phyloP scores from a whole-genome alignment of 1,139 yeast species.

The Saccharomyces hybrid region DNA sequence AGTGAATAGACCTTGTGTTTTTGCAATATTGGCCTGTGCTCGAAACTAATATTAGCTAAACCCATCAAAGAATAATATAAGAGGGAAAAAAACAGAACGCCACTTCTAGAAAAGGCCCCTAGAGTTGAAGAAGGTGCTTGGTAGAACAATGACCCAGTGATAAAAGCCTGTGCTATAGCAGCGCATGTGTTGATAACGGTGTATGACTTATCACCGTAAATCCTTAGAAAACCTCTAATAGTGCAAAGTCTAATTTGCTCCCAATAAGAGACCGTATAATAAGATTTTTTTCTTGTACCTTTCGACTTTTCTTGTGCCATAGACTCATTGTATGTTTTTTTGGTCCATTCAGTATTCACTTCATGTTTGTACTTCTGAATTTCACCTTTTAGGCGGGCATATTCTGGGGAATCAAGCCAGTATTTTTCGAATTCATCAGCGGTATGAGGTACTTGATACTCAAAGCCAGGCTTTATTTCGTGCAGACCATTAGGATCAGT shows the following conservation, averaged over 20 bases:
- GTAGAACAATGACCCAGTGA: conserved; percentile 40
- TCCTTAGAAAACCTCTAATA: conserved; percentile 43
- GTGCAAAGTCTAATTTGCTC: conserved; percentile 43
- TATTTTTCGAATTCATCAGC: conserved; percentile 58
- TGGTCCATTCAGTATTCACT: conserved; percentile 37
- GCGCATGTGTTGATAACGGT: conserved; percentile 42
- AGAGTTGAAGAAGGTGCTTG: conserved; percentile 37
- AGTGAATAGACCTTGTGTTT: conserved; percentile 51
- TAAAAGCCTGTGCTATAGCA: conserved; percentile 44
- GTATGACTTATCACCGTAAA: conserved; percentile 44
- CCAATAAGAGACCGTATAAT: conserved; percentile 39
- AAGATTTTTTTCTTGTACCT: conserved; percentile 35
- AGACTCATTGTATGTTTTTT: conserved; percentile 34
- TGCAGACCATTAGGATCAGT: conserved; percentile 37
- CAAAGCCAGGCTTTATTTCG: conserved; percentile 41
- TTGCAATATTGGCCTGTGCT: conserved; percentile 44
- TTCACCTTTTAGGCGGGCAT: conserved; percentile 35
- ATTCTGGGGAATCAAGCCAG: conserved; percentile 58
- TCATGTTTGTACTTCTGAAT: conserved; percentile 37
- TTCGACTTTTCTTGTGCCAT: conserved; percentile 38
- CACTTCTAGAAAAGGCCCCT: conserved; percentile 55
- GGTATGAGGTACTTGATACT: conserved; percentile 56
- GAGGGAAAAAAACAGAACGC: conserved; percentile 45
- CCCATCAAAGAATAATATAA: conserved; percentile 49
- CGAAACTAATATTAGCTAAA: conserved; percentile 47